A percentile compares a stretch with the other conserved stretches of the same genome.
phyloP scores from a whole-genome alignment of 2,329 filamentous ascomycete genomes.

The Paraphaeosphaeria sporulosa region DNA sequence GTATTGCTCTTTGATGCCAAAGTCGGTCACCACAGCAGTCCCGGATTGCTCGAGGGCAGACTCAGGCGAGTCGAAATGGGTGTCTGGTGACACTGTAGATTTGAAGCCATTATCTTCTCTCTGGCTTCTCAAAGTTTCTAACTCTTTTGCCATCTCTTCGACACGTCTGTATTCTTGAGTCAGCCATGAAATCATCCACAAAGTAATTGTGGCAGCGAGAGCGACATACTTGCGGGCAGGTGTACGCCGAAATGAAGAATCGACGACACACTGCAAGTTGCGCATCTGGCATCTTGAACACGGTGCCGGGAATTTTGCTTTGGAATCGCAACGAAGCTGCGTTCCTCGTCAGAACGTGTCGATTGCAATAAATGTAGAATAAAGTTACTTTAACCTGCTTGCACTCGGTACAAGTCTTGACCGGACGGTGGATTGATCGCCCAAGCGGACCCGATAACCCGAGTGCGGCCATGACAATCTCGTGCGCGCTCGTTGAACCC shows the following conservation, averaged over 20 bases:
- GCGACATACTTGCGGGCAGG: constrained; percentile 33
- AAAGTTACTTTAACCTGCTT: constrained; percentile 34
- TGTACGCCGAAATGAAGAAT: constrained; percentile 32
- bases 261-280: constrained; percentile 31
- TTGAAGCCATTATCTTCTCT: constrained; percentile 16
- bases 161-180: constrained; percentile 21
- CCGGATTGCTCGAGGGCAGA: constrained; percentile 16
- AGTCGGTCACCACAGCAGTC: constrained; percentile 19
- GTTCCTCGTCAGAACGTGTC: not conserved
- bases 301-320: constrained; percentile 30
- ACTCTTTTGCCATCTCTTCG: constrained; percentile 34
- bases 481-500: not conserved
- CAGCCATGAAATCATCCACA: not conserved
- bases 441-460: constrained; percentile 14
- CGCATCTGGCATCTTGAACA: constrained; percentile 28
- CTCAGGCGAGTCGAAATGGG: constrained; percentile 23
- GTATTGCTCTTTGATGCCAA: constrained; percentile 21
- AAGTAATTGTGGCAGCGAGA: not conserved
- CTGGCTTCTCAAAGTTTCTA: constrained; percentile 26
- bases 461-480: not conserved
- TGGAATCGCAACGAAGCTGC: constrained; percentile 31
- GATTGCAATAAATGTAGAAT: not conserved
- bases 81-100: constrained; percentile 24
- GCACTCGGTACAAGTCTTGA: constrained; percentile 36
- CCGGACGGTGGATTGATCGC: constrained; percentile 24